These are phyloP conservation scores for Pythium guiyangense DNA, from an alignment of 352 stramenopile species.

Conservation along the genomic window DNA sequence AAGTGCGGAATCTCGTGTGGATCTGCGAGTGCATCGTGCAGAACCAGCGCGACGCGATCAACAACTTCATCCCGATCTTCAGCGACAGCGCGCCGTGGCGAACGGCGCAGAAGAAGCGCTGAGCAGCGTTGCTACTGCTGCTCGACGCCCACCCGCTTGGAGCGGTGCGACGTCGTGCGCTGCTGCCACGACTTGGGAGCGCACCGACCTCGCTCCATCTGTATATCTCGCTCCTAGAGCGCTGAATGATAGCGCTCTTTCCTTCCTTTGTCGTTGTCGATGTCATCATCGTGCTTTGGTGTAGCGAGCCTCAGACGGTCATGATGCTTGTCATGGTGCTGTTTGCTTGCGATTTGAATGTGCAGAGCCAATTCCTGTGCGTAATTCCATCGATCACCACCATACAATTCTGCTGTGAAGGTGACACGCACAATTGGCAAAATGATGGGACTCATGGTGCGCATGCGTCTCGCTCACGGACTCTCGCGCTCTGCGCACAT, in stretches of 20 bases:
- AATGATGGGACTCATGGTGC: slow-evolving; percentile 14
- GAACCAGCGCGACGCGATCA: slow-evolving; percentile 98
- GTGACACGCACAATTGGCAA: not conserved
- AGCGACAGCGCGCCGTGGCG: slow-evolving; percentile 94
- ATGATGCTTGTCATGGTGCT: not conserved
- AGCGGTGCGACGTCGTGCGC: not conserved
- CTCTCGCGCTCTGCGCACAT: not conserved
- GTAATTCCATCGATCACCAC: not conserved
- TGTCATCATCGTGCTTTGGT: no score
- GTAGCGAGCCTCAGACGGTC: no score
- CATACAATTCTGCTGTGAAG: not conserved
- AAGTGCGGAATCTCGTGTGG: slow-evolving; percentile 99
- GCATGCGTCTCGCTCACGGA: not conserved
- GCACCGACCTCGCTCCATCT: not conserved
- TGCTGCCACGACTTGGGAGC: no score
- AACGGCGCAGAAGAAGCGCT: slow-evolving; percentile 54
- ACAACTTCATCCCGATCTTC: slow-evolving; percentile 99
- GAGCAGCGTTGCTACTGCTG: not conserved
- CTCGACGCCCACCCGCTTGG: no score
- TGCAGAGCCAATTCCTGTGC: not conserved
- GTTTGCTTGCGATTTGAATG: not conserved
- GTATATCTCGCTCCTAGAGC: slow-evolving; percentile 1
- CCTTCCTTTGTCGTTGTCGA: not conserved
- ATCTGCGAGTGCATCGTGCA: slow-evolving; percentile 99
- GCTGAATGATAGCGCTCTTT: not conserved